Evolutionary conservation across 208 protist genomes (phyloP), one percentile per base, ranked within the genome.

Genomic region (Leishmania tarentolae): DNA sequence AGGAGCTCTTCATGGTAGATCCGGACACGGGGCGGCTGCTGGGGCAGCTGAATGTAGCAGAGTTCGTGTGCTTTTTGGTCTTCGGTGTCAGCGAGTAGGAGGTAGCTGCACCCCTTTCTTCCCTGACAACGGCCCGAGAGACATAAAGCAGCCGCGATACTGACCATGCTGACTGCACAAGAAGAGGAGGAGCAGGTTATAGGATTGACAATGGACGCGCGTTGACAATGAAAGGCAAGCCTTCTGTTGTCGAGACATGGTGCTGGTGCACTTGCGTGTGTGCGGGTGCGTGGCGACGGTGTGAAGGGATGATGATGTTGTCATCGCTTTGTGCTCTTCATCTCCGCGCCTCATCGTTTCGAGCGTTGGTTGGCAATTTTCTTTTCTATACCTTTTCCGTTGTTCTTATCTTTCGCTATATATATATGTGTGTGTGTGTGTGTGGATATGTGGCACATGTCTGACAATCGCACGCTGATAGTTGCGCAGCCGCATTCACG

Each of bases 1-100:
- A 94, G 84, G 94, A 96, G 81, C 81, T 97, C 19, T 97, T 95
- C 78, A 81, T 97, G 68, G 94, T 97, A 11, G 92, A 97, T 81
- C 87, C 90, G 0, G 86, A 89, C 75, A 95, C 90, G 3, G 89
- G 86, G 46, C 90, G 90, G 68, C 81, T 97, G 52, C 53, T 90
- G 66, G 94, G 94, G 1, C 94, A 97, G 85, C 72, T 97, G 57
- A 95, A 93, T 68, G 82, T 96, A 0, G 77, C 88, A 0, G 94
- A 97, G 76, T 84, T 97, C 73, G 88, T 96, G 3, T 91, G 89
- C 56, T 93, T 96, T 50, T 73, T 97, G 15, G 94, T 91, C 17
- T 95, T 95, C 83, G 93, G 89, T 65, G 42, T 83, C 11, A 50
- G 31, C 53, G 75, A 76, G 28, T 69, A 66, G 44, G 40, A 56